Evolutionary conservation across 768 basidiomycete species (phyloP), one percentile per base, ranked within the genome.

Genomic region (Glaciozyma antarctica): DNA sequence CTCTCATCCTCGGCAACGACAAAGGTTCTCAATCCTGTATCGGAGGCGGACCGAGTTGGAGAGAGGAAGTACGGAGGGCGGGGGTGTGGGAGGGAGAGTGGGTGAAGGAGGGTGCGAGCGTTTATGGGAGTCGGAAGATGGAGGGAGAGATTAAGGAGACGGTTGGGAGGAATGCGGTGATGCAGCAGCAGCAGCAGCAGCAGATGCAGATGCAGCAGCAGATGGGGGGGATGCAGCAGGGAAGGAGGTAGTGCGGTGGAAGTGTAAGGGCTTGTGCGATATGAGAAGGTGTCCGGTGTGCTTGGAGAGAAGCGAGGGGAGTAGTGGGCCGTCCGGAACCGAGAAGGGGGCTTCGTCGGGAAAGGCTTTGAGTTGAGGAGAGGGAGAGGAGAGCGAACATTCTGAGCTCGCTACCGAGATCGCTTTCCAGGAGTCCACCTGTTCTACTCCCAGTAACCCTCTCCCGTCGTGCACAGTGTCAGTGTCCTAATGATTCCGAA

Each of bases 161-260:
- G 3, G 38, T 13, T 15, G 38, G 38, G 7, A 41, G 38, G 38
- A 41, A 41, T 41, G 38, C 13, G 5, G 6, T 10, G 51, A 41
- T 38, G 54, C 13, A n/a, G 55, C 55, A 56, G 38, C 55, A 56
- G 55, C 55, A 55, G 54, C 54, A 56, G 34, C 49, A 51, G 15
- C n/a, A 22, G 5, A n/a, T 21, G 21, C 48, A 49, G 53, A 48
- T 48, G 47, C 19, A 19, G 47, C n/a, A 48, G 47, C 19, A 49
- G 48, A 26, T 49, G 48, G 19, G 7, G 21, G 48, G 48, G 21
- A 49, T 49, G 48, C 48, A 26, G 22, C 24, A 26, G 24, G 48
- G 48, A 2, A 6, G 48, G 48, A 21, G 38, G 38, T 41, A 41
- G 38, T 6, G 12, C 7, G 38, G 38, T 41, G 38, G 38, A 41